Base-by-base conservation (phyloP, 2,329 filamentous ascomycete genomes). In the Biscogniauxia marginata region DNA sequence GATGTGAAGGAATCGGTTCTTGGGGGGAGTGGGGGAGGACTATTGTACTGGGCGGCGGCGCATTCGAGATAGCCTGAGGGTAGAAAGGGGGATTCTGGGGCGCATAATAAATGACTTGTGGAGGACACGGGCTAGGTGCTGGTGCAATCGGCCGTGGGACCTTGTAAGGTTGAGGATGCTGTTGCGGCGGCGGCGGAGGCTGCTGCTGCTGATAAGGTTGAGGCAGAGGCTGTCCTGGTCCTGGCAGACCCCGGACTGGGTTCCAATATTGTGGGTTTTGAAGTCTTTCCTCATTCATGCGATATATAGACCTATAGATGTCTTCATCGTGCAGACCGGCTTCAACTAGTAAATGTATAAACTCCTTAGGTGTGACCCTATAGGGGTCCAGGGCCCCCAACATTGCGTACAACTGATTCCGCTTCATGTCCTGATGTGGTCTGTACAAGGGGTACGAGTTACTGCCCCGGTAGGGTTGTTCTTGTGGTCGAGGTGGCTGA, bases 311-410 rank as follows among this genome's bases (percentile, higher is more conserved):
- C 7, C 55, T 46, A 6, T 56, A 57, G 22, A 62, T 56, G 43
- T 63, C 60, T 11, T n/a, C 13, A 43, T 65, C 57, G 13, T 55
- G 58, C 46, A 63, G 52, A 0, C 61, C 61, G 18, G 65, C 61
- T 21, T 56, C 55, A 1, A 60, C 57, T n/a, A 66, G 45, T n/a
- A 66, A 45, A 46, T 63, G 53, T 18, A 65, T 58, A 21, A 66
- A 65, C 34, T 63, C 58, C 46, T 54, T 59, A 3, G 63, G 63
- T 0, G 61, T 61, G 6, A 23, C 48, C 24, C 46, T 59, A 25
- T 58, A 58, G 3, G 60, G 60, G 47, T 64, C 62, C 11, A 64
- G 54, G 7, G 57, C 58, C 3, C 49, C 21, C n/a, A 64, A 54
- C 22, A 63, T 56, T 11, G 50, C 39, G 45, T 64, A 63, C 24